These are phyloP conservation scores for Pichia sp. DNA, from an alignment of 1,139 yeast species.

Conservation along the genomic window DNA sequence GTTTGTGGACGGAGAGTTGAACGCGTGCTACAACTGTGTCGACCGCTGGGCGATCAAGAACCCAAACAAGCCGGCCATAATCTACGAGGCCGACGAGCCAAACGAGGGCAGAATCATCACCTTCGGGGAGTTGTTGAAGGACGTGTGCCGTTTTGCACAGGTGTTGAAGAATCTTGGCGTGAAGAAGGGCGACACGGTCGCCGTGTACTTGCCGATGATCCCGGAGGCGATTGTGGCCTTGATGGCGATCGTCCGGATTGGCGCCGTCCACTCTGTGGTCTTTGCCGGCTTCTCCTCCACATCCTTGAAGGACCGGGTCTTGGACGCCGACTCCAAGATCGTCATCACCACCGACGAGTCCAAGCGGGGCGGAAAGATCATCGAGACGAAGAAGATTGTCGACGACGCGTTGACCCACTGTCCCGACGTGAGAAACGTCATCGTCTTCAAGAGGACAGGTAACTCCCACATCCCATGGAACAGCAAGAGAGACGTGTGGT, in stretches of 20 bases:
- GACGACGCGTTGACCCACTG: constrained; percentile 73
- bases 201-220: constrained; percentile 82
- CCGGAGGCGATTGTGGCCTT: constrained; percentile 74
- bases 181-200: constrained; percentile 77
- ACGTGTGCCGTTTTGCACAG: constrained; percentile 68
- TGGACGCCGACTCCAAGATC: constrained; percentile 68
- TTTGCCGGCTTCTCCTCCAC: constrained; percentile 81
- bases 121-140: constrained; percentile 65
- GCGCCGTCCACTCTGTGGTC: constrained; percentile 79
- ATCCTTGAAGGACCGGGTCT: constrained; percentile 70
- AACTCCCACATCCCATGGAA: constrained; percentile 61
- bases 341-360: constrained; percentile 81
- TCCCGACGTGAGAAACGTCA: constrained; percentile 63
- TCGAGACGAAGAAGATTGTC: constrained; percentile 77
- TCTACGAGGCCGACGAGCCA: constrained; percentile 78
- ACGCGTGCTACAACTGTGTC: constrained; percentile 73
- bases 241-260: constrained; percentile 70
- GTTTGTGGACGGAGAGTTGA: constrained; percentile 74
- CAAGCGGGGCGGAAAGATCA: constrained; percentile 76
- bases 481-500: constrained; percentile 66
- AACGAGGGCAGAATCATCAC: constrained; percentile 59
- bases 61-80: constrained; percentile 71
- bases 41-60: constrained; percentile 73
- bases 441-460: constrained; percentile 73
- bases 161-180: constrained; percentile 64